Evolutionary conservation across 176 grass and related monocot species (phyloP).

Genomic region (Bromus sterilis): DNA sequence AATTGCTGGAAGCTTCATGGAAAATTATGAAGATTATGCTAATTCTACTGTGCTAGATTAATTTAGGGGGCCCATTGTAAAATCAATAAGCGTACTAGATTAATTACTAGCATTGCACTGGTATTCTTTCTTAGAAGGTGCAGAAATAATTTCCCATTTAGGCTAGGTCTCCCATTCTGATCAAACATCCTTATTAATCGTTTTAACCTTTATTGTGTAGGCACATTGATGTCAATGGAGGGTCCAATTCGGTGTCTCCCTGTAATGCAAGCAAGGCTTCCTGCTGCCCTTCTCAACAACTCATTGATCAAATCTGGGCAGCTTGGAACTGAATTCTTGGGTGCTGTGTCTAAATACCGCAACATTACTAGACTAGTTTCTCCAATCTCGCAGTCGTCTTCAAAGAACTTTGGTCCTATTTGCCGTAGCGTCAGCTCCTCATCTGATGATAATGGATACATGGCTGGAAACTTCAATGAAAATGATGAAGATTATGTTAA

Average conservation of each 20-base stretch:
- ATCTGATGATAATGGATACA: slow-evolving; percentile 72
- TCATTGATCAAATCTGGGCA: slow-evolving; percentile 35
- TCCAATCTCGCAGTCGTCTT: slow-evolving; percentile 13
- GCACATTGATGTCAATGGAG: slow-evolving; percentile 54
- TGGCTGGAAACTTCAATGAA: slow-evolving; percentile 76
- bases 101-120: neutral
- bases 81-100: neutral
- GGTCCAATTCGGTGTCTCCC: slow-evolving; percentile 52
- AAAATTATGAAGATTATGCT: neutral
- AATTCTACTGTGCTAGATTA: neutral
- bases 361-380: slow-evolving; percentile 30
- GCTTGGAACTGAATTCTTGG: slow-evolving; percentile 44
- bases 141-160: neutral
- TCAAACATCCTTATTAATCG: neutral
- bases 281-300: slow-evolving; percentile 27
- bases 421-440: slow-evolving; percentile 71
- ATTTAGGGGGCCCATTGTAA: neutral
- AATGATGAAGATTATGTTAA: slow-evolving; percentile 88
- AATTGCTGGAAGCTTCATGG: neutral
- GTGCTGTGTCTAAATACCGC: slow-evolving; percentile 40
- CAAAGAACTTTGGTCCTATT: slow-evolving; percentile 26
- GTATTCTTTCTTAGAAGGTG: neutral
- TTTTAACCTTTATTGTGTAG: neutral
- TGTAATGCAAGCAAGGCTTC: slow-evolving; percentile 44
- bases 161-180: neutral